These are phyloP conservation scores for Trametes sanguinea DNA, from an alignment of 768 basidiomycete species.

Conservation along the genomic window DNA sequence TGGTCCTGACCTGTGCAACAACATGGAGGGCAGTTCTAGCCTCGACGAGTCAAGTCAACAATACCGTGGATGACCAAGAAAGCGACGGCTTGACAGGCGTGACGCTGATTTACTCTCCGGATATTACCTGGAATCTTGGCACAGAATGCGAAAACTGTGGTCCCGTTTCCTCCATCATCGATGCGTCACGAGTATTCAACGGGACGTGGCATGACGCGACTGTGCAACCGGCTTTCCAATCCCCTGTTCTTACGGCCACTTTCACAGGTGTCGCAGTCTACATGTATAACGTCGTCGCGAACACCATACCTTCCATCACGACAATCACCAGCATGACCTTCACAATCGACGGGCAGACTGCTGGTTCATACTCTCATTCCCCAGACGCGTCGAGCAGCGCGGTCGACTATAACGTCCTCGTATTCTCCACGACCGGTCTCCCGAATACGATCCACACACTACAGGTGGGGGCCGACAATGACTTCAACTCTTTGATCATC, in stretches of 20 bases:
- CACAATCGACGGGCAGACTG: constrained; percentile 1
- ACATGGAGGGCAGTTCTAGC: too few species aligned
- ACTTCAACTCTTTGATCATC: neutral
- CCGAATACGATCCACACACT: constrained; percentile 4
- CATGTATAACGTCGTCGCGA: constrained; percentile 17
- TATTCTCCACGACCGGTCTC: neutral
- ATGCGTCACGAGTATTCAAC: constrained; percentile 4
- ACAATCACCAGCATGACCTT: constrained; percentile 15
- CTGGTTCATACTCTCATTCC: constrained; percentile 3
- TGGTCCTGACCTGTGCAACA: too few species aligned
- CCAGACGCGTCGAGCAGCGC: neutral
- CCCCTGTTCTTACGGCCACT: neutral
- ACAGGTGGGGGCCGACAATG: neutral
- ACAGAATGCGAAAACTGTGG: too few species aligned
- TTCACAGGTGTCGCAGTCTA: constrained; percentile 14
- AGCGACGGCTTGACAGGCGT: too few species aligned
- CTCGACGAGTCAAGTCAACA: too few species aligned
- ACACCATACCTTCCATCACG: neutral
- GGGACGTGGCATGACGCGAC: constrained; percentile 22
- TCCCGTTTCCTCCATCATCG: neutral
- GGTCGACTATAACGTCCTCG: constrained; percentile 7
- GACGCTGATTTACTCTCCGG: too few species aligned
- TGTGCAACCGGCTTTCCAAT: neutral
- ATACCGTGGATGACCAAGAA: too few species aligned
- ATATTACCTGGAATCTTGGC: too few species aligned